A percentile compares a stretch with the other conserved stretches of the same genome.
phyloP scores from a whole-genome alignment of 768 basidiomycete species.

The Sporobolomyces roseus region DNA sequence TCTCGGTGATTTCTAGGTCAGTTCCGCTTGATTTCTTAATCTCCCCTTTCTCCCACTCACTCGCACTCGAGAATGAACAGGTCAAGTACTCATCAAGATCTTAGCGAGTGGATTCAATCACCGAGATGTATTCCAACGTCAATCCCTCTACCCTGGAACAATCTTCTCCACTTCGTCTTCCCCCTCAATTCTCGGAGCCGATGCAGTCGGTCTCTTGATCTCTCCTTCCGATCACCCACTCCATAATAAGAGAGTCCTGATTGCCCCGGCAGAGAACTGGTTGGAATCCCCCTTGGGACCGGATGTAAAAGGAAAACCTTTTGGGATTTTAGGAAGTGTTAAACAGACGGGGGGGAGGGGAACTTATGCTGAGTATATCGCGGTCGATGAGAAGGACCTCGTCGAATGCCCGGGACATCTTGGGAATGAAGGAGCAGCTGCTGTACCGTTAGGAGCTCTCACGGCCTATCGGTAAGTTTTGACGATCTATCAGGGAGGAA shows the following conservation, averaged over 20 bases:
- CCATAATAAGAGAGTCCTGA: conserved; percentile 33
- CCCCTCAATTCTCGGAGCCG: conserved; percentile 43
- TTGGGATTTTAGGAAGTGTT: conserved; percentile 65
- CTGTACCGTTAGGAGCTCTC: conserved; percentile 71
- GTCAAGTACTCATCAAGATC: conserved; percentile 49
- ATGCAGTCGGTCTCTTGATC: conserved; percentile 42
- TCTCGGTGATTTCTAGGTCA: too few relatives aligned
- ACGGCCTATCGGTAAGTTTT: conserved; percentile 74
- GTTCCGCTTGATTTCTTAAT: conserved; percentile 48
- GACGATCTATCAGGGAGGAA: background rate
- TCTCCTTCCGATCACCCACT: conserved; percentile 31
- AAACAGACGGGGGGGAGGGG: conserved; percentile 54
- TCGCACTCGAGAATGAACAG: too few relatives aligned
- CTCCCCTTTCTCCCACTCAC: conserved; percentile 54
- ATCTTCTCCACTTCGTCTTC: conserved; percentile 16
- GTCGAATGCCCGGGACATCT: conserved; percentile 64
- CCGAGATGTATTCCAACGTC: conserved; percentile 56
- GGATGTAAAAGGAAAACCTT: conserved; percentile 50
- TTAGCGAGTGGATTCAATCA: conserved; percentile 71
- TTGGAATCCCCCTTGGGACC: conserved; percentile 31
- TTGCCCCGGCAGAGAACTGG: conserved; percentile 39
- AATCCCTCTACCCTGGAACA: conserved; percentile 43
- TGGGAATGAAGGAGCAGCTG: conserved; percentile 59
- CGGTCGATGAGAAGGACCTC: conserved; percentile 63
- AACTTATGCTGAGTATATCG: conserved; percentile 71